Base-by-base conservation (phyloP, 192 early-diverging fungal genomes). In the Thamnidium elegans region DNA sequence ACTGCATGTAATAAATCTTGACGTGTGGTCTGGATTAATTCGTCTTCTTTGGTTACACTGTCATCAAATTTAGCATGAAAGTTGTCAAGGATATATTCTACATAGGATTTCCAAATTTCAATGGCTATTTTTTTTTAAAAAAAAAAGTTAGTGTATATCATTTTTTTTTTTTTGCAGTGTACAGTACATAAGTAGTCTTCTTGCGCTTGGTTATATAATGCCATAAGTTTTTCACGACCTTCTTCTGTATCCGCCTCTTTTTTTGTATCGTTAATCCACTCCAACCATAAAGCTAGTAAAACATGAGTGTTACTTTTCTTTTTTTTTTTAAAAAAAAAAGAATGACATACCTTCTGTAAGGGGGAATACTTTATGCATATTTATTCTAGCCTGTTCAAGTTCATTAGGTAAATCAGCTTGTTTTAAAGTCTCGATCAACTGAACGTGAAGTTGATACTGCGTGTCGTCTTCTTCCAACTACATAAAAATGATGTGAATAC, bases 151-250 rank as follows among this genome's bases (percentile, higher is more conserved):
- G 34, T 30, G 19, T 30, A 50, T 34, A 62, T 39, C 36, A 17
- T 11, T 56, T 44, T 60, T n/a, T n/a, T n/a, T n/a, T n/a, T n/a
- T n/a, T n/a, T n/a, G n/a, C n/a, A n/a, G n/a, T n/a, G n/a, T n/a
- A n/a, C n/a, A n/a, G n/a, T 82, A 90, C 90, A 92, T 34, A 89
- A 67, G 53, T 92, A 92, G 39, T 92, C 90, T 34, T 87, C 39
- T 1, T 77, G 68, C 0, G 89, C 84, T 48, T 65, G 31, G 15
- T 71, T 54, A 60, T 85, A 91, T 2, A 92, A 64, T 0, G 72
- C 59, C 3, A 84, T 62, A 0, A 91, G 50, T 8, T 63, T 65
- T 26, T 62, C 50, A 60, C 81, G 86, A 42, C 82, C 79, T n/a
- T 79, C 79, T 53, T 66, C 55, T 3, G 66, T 77, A 39, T 60